A percentile compares a stretch with the other conserved stretches of the same genome.
Evolutionary conservation across 2,329 filamentous ascomycete genomes (phyloP).

Genomic region (Paraconiothyrium brasiliense): DNA sequence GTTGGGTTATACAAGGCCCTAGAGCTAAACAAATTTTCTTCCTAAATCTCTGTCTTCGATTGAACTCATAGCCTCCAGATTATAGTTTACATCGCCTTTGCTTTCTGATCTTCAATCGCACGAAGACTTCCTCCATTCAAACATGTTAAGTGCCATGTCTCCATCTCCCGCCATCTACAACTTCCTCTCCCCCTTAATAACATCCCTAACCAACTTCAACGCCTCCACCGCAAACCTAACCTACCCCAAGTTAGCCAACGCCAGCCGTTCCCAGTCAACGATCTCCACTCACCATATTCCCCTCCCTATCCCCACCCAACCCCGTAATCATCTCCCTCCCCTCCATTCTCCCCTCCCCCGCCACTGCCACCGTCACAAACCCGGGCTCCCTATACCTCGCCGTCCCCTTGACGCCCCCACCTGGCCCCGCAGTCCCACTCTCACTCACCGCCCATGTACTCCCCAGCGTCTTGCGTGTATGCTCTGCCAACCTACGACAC

Average conservation of each 20-base stretch:
- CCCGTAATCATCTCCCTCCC: constrained; percentile 67
- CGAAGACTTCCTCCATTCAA: too few relatives aligned
- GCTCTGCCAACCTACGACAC: constrained; percentile 56
- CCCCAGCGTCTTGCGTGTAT: constrained; percentile 64
- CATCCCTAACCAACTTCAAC: constrained; percentile 65
- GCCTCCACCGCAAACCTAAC: constrained; percentile 65
- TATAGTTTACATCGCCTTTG: too few relatives aligned
- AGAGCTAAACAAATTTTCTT: too few relatives aligned
- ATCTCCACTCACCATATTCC: constrained; percentile 65
- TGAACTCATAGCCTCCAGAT: too few relatives aligned
- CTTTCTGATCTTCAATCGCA: too few relatives aligned
- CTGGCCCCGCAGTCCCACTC: constrained; percentile 72
- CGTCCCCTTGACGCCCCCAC: constrained; percentile 60
- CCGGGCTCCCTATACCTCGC: constrained; percentile 68
- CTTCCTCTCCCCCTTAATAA: constrained; percentile 59
- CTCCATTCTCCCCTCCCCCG: constrained; percentile 60
- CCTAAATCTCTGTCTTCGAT: too few relatives aligned
- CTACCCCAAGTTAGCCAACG: constrained; percentile 2
- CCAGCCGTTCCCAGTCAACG: background rate
- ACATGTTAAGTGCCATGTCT: background rate
- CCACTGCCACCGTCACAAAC: constrained; percentile 71
- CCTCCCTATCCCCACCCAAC: constrained; percentile 62
- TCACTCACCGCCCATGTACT: constrained; percentile 68
- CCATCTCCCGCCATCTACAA: constrained; percentile 31
- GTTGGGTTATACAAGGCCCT: too few relatives aligned